Evolutionary conservation across 1,284 basidiomycete genomes (phyloP), one percentile per base, ranked within the genome.

Genomic region (Inonotus obliquus): DNA sequence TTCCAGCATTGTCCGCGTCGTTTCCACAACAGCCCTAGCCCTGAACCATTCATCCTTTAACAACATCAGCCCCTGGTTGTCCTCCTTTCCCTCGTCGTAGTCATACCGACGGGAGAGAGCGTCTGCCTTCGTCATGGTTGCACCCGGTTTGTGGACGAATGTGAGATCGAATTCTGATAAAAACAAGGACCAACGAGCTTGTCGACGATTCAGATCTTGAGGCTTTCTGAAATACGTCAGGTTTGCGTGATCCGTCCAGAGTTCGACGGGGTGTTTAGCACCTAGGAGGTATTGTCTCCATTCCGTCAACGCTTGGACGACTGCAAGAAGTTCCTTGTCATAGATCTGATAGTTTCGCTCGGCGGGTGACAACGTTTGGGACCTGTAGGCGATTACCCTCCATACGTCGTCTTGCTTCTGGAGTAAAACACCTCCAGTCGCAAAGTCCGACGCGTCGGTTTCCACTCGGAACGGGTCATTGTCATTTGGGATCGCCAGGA

Each of bases 251-350:
- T 27, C 25, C 4, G 25, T 27, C 25, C 19, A 27, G 10, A 49
- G 4, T 6, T 49, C 19, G 21, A 49, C 13, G 47, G 47, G 19
- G 11, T 49, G 11, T 21, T 49, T 49, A 13, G 19, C 13, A 5
- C 19, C 19, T 21, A n/a, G 25, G 11, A 49, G 25, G 19, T 49
- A 49, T 4, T 23, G 25, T 23, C 47, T n/a, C 19, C 25, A 23
- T 14, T 49, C 47, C 13, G 13, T 23, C 17, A 49, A 19, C 11
- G 52, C 59, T 27, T 14, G 25, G 5, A 60, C 29, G 14, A 77
- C 70, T 0, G 75, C 73, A 1, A 75, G 19, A 55, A 79, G 47
- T 57, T 79, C 76, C 45, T 75, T 73, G 63, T 79, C 74, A 61
- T 75, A 71, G 45, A 74, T 71, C n/a, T 68, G 62, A 62, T 76